Conservation (phyloP, 2,329 filamentous ascomycete species). For the Sarocladium brachiariae region DNA sequence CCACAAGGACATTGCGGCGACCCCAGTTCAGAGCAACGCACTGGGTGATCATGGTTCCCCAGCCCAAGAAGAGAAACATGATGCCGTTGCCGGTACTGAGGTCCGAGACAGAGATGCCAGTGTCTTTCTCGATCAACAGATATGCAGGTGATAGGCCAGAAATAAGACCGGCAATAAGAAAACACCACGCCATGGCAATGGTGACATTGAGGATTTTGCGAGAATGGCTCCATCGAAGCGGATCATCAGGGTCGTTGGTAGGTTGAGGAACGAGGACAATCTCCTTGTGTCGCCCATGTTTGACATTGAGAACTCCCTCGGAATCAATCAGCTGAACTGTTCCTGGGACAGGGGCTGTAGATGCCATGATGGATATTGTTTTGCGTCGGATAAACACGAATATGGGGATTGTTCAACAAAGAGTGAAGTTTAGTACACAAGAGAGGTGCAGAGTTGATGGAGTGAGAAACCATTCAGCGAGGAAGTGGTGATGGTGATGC, state of each 20-base stretch:
- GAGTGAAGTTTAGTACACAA: neutral
- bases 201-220: constrained; percentile 18
- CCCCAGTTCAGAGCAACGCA: constrained; percentile 16
- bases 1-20: constrained; percentile 13
- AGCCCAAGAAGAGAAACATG: constrained; percentile 17
- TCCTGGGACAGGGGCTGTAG: neutral
- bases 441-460: too few relatives aligned
- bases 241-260: constrained; percentile 18
- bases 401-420: too few relatives aligned
- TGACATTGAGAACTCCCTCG: neutral
- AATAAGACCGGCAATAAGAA: constrained; percentile 18
- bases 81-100: constrained; percentile 19
- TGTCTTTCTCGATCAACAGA: constrained; percentile 17
- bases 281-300: constrained; percentile 9
- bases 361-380: neutral
- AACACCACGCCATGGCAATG: constrained; percentile 20
- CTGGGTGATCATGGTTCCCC: constrained; percentile 19
- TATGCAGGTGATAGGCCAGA: constrained; percentile 19
- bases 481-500: neutral
- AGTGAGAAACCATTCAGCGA: too few relatives aligned
- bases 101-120: constrained; percentile 20
- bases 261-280: constrained; percentile 20
- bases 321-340: constrained; percentile 1
- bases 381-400: too few relatives aligned
- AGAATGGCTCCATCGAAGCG: constrained; percentile 15